Base-by-base conservation (phyloP, 108 stramenopile species). In the Cyclostephanos invisitatus region DNA sequence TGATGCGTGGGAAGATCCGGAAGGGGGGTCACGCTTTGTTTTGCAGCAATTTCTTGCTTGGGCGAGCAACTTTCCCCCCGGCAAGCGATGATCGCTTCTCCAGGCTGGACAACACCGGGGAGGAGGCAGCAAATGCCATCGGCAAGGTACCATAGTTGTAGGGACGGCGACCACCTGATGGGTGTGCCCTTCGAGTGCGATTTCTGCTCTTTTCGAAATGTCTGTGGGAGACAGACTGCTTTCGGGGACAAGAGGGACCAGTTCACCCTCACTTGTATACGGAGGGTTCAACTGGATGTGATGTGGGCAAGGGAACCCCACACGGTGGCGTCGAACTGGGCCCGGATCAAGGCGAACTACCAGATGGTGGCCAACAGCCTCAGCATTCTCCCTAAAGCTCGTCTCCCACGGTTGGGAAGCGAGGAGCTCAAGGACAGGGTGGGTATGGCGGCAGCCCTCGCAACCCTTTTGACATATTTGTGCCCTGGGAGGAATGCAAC, bases 201-300 rank as follows among this genome's bases (percentile, higher is more conserved):
- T 32, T 44, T 80, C 0, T 89, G 88, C 62, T 70, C 70, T 24
- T 89, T 83, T 44, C 17, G 68, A 0, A 86, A 86, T 35, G 28
- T 86, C 1, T 36, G 37, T 6, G 20, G 57, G 12, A 10, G 76
- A n/a, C 42, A 77, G 12, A 77, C 74, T 29, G 12, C 46, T 10
- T 28, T 27, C 15, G 17, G 7, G 10, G 14, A 28, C 42, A 37
- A 54, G 38, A 35, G 6, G 12, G 67, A 68, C 17, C 17, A 38
- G 11, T 24, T 35, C 36, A 68, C 67, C 7, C 17, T 68, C 15
- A 68, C 68, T 58, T 82, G 75, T 2, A 85, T 53, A 12, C 38
- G 85, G 61, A 83, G 85, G 57, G 71, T 72, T n/a, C 76, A 83
- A 21, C 85, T 80, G n/a, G n/a, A n/a, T n/a, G n/a, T n/a, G n/a